phyloP scores from a whole-genome alignment of 441 rosid genomes.

The Adansonia madagascariensis region DNA sequence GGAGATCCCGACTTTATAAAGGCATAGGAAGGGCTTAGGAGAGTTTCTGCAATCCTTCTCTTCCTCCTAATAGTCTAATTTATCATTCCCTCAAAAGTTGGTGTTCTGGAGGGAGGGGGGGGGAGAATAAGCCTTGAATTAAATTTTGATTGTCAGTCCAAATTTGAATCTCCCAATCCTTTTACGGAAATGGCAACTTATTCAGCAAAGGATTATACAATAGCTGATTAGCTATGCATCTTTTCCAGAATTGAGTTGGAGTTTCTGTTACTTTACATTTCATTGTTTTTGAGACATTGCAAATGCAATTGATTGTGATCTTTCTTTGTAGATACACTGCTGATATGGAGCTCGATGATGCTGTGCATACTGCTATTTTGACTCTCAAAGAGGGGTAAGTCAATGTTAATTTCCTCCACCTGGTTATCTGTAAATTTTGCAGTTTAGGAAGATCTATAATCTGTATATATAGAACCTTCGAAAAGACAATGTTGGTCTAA shows the following conservation, averaged over 20 bases:
- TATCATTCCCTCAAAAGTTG: background rate
- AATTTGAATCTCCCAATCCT: background rate
- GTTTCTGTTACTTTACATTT: background rate
- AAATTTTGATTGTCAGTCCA: background rate
- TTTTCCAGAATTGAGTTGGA: background rate
- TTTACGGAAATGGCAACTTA: background rate
- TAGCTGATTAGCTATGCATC: background rate
- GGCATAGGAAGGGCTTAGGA: background rate
- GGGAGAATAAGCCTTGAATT: background rate
- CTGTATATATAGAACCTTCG: background rate
- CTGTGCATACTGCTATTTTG: slow-evolving; percentile 95
- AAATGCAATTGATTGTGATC: slow-evolving; percentile 3
- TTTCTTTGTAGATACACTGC: slow-evolving; percentile 69
- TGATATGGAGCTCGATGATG: slow-evolving; percentile 99
- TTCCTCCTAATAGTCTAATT: background rate
- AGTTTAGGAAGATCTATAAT: background rate
- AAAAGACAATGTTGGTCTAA: background rate
- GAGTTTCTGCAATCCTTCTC: background rate
- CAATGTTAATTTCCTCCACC: background rate
- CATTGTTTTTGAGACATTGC: background rate
- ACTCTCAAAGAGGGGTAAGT: slow-evolving; percentile 93
- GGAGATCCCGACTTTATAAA: background rate
- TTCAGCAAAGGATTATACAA: background rate
- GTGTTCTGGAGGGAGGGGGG: background rate
- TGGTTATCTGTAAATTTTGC: background rate